Evolutionary conservation across 2,329 filamentous ascomycete genomes (phyloP).

Genomic region (Cladophialophora yegresii): DNA sequence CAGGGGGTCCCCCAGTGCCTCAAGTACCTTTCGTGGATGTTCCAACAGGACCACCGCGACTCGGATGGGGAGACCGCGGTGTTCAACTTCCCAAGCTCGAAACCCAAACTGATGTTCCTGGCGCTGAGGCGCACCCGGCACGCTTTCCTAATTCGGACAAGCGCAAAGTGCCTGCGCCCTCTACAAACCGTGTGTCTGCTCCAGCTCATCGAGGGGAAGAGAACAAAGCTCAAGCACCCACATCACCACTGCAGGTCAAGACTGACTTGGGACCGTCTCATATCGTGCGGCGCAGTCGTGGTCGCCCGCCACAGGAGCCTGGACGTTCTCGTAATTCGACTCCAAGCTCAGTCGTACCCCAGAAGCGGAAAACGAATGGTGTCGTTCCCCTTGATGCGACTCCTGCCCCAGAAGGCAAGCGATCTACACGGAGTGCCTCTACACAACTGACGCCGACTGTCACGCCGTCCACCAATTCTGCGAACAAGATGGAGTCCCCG

Average conservation of each 20-base stretch:
- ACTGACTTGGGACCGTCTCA: neutral
- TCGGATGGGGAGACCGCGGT: slow-evolving; percentile 29
- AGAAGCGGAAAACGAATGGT: slow-evolving; percentile 7
- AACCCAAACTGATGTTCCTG: neutral
- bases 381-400: neutral
- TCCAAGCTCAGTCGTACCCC: slow-evolving; percentile 9
- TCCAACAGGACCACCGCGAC: slow-evolving; percentile 34
- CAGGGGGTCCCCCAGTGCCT: slow-evolving; percentile 49
- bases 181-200: neutral
- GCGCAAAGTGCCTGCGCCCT: slow-evolving; percentile 15
- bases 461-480: neutral
- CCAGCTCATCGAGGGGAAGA: neutral
- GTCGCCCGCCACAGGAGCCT: neutral
- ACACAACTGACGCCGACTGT: slow-evolving; percentile 7
- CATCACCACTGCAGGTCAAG: neutral
- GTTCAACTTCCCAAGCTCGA: slow-evolving; percentile 1
- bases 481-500: slow-evolving; percentile 9
- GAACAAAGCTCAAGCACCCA: neutral
- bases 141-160: slow-evolving; percentile 31
- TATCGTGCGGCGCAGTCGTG: neutral
- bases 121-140: neutral
- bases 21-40: slow-evolving; percentile 38
- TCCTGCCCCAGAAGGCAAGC: neutral
- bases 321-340: neutral
- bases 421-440: slow-evolving; percentile 17